A percentile compares a stretch with the other conserved stretches of the same genome.
Conservation (phyloP, 1,284 basidiomycete genomes). For the Ceratobasidium papillatum region DNA sequence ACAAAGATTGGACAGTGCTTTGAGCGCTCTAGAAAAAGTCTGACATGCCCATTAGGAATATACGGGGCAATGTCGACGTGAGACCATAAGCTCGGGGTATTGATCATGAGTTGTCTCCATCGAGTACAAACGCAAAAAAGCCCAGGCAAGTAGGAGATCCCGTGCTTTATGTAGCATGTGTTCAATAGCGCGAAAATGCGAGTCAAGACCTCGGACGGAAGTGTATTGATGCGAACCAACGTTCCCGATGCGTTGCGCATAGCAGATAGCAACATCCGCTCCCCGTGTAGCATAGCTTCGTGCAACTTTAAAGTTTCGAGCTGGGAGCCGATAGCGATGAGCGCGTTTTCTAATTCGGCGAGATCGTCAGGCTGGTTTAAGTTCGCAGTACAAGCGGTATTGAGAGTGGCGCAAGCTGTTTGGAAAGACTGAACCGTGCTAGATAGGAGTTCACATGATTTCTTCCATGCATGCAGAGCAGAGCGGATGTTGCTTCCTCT, state of each 20-base stretch:
- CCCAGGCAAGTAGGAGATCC: too few species aligned
- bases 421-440: not conserved
- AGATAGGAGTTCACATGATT: not conserved
- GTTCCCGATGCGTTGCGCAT: not conserved
- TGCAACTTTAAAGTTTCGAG: not conserved
- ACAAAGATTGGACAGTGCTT: not conserved
- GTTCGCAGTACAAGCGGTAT: not conserved
- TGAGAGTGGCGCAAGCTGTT: not conserved
- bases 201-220: not conserved
- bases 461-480: not conserved
- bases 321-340: not conserved
- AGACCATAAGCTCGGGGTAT: not conserved
- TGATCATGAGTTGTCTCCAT: not conserved
- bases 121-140: not conserved
- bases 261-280: not conserved
- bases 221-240: not conserved
- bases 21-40: not conserved
- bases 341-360: not conserved
- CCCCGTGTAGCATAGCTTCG: not conserved
- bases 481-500: not conserved
- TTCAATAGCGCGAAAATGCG: not conserved
- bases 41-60: not conserved
- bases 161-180: not conserved
- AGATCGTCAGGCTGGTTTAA: not conserved
- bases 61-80: not conserved